A percentile compares a stretch with the other conserved stretches of the same genome.
phyloP scores from a whole-genome alignment of 208 protist genomes.

The Leishmania guyanensis region DNA sequence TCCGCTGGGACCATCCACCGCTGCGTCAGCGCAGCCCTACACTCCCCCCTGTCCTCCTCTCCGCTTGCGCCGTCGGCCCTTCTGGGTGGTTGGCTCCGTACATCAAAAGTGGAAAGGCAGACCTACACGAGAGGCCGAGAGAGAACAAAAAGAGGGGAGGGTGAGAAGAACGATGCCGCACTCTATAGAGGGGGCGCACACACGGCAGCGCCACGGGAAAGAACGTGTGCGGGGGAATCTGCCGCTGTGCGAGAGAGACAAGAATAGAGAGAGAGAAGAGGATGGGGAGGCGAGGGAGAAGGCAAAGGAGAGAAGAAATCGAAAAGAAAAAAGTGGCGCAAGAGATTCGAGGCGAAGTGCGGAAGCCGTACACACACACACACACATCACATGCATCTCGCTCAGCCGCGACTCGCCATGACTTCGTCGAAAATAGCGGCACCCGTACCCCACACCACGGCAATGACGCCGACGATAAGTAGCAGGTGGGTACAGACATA shows the following conservation, averaged over 20 bases:
- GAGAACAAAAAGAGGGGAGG: background rate
- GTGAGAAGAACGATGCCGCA: background rate
- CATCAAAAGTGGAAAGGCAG: background rate
- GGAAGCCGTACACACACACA: background rate
- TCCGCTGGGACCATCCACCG: background rate
- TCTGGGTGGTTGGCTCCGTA: background rate
- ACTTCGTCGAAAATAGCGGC: no score
- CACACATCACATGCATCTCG: no score
- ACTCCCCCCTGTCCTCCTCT: background rate
- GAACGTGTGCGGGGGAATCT: no score
- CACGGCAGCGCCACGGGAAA: no score
- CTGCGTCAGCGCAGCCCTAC: background rate
- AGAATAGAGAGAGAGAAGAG: no score
- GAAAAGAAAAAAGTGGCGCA: background rate
- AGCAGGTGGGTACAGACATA: slow-evolving; percentile 61
- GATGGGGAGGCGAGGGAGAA: no score
- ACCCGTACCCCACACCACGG: slow-evolving; percentile 38
- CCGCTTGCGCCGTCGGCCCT: background rate
- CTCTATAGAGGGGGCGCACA: background rate
- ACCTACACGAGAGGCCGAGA: background rate
- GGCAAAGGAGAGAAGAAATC: no score
- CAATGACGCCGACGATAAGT: slow-evolving; percentile 61
- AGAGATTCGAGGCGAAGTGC: background rate
- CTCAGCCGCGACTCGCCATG: background rate
- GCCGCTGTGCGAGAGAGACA: no score